Conservation (phyloP, 495 filamentous ascomycete species). For the Penicillium psychrofluorescens region DNA sequence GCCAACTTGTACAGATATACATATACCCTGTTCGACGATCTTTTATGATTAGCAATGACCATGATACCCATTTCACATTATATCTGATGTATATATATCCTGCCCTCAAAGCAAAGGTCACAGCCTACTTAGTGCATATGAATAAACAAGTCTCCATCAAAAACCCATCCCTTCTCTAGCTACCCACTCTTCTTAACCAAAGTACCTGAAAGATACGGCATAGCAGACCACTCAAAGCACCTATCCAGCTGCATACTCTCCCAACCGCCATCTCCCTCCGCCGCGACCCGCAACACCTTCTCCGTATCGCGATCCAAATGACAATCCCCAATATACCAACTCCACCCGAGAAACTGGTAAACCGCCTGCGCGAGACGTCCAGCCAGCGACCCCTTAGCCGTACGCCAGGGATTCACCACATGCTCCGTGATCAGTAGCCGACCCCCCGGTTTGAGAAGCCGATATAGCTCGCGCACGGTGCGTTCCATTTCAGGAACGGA, state of each 20-base stretch:
- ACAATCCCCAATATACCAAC: conserved; percentile 53
- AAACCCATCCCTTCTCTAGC: background rate
- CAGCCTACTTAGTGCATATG: too few relatives aligned
- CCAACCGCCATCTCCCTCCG: conserved; percentile 45
- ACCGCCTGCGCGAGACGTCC: conserved; percentile 37
- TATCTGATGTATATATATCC: background rate
- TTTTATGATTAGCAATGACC: background rate
- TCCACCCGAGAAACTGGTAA: conserved; percentile 28
- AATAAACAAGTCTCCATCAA: too few relatives aligned
- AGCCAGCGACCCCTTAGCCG: conserved; percentile 39
- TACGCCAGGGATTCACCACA: conserved; percentile 44
- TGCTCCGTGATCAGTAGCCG: conserved; percentile 67
- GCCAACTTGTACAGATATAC: too few relatives aligned
- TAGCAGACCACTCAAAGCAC: conserved; percentile 36
- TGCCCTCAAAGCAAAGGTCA: too few relatives aligned
- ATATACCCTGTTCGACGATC: too few relatives aligned
- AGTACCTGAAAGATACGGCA: conserved; percentile 51
- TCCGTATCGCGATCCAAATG: conserved; percentile 49
- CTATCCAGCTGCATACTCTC: conserved; percentile 42
- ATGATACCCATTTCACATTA: conserved; percentile 13
- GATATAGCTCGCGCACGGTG: conserved; percentile 53
- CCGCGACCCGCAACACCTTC: conserved; percentile 38
- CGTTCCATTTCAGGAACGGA: conserved; percentile 56
- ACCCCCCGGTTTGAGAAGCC: conserved; percentile 58
- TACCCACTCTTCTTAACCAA: conserved; percentile 37